A percentile compares a stretch with the other conserved stretches of the same genome.
Evolutionary conservation across 768 basidiomycete species (phyloP).

Genomic region (Aureoboletus auriporus): DNA sequence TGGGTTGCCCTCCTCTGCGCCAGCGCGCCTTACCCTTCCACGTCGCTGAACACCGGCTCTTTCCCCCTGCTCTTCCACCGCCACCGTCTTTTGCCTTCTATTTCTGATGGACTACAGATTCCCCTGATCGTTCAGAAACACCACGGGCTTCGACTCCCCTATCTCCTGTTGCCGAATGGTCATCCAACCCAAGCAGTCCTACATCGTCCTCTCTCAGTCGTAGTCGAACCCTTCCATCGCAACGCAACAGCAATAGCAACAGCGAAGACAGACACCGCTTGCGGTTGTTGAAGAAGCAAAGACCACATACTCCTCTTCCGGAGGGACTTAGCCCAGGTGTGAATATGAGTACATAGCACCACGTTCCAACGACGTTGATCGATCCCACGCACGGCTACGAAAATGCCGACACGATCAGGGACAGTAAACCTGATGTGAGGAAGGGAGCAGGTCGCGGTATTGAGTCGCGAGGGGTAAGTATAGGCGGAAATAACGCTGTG

Average conservation of each 20-base stretch:
- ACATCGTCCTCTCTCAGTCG: slow-evolving; percentile 38
- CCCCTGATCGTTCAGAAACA: slow-evolving; percentile 14
- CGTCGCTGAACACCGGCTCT: slow-evolving; percentile 24
- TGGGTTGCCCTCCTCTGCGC: slow-evolving; percentile 32
- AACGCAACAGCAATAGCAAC: slow-evolving; percentile 9
- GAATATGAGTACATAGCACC: slow-evolving; percentile 20
- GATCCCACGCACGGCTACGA: slow-evolving; percentile 5
- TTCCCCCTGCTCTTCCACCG: slow-evolving; percentile 5
- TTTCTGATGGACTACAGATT: slow-evolving; percentile 21
- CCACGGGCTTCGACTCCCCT: slow-evolving; percentile 34
- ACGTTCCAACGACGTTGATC: not conserved
- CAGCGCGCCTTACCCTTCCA: slow-evolving; percentile 26
- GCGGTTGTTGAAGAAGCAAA: slow-evolving; percentile 50
- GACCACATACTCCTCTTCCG: slow-evolving; percentile 35
- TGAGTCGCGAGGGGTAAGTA: no score
- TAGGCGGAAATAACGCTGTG: no score
- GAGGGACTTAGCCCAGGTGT: slow-evolving; percentile 16
- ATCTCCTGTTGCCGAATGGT: slow-evolving; percentile 47
- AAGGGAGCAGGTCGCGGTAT: no score
- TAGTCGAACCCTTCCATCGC: slow-evolving; percentile 60
- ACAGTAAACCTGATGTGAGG: not conserved
- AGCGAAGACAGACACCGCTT: slow-evolving; percentile 37
- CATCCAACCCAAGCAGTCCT: slow-evolving; percentile 29
- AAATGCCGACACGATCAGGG: slow-evolving; percentile 1
- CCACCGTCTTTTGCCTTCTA: slow-evolving; percentile 1